Percentiles rank a stretch among this genome's conserved stretches.
These are phyloP conservation scores for Talaromyces thailandensis DNA, from an alignment of 495 filamentous ascomycete genomes.

Conservation along the genomic window DNA sequence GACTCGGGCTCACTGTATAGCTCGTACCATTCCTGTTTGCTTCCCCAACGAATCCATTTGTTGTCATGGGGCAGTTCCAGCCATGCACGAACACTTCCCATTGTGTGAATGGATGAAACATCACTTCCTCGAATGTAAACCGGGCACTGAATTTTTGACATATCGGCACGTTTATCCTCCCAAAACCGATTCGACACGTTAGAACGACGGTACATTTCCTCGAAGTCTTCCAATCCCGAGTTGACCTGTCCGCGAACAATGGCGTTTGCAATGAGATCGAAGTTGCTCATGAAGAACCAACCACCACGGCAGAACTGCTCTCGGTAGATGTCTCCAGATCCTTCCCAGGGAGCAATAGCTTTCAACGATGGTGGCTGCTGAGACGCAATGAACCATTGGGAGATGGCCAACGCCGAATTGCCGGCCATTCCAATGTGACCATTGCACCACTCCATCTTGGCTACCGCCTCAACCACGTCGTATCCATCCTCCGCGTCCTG, in stretches of 20 bases:
- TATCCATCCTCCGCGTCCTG: slow-evolving; percentile 36
- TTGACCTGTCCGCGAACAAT: slow-evolving; percentile 17
- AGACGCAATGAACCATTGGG: slow-evolving; percentile 33
- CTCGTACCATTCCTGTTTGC: slow-evolving; percentile 35
- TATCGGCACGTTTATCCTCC: slow-evolving; percentile 19
- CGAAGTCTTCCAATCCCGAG: slow-evolving; percentile 21
- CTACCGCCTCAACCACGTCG: slow-evolving; percentile 34
- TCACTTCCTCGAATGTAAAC: slow-evolving; percentile 21
- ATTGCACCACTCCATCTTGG: slow-evolving; percentile 33
- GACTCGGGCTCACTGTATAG: slow-evolving; percentile 18
- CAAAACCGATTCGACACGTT: slow-evolving; percentile 16
- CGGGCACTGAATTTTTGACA: slow-evolving; percentile 16
- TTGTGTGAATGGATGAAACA: slow-evolving; percentile 23
- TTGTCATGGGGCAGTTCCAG: slow-evolving; percentile 15
- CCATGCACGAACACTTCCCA: slow-evolving; percentile 28
- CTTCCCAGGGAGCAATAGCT: slow-evolving; percentile 40
- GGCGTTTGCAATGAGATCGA: slow-evolving; percentile 20
- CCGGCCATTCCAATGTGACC: slow-evolving; percentile 36
- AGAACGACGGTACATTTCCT: slow-evolving; percentile 20
- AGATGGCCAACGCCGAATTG: slow-evolving; percentile 28
- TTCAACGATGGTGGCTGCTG: slow-evolving; percentile 29
- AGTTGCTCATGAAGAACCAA: slow-evolving; percentile 18
- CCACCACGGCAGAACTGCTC: slow-evolving; percentile 29
- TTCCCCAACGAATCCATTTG: slow-evolving; percentile 24
- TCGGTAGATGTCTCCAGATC: slow-evolving; percentile 33